These are phyloP conservation scores for Biscogniauxia mediterranea DNA, from an alignment of 2,329 filamentous ascomycete species.

Conservation along the genomic window DNA sequence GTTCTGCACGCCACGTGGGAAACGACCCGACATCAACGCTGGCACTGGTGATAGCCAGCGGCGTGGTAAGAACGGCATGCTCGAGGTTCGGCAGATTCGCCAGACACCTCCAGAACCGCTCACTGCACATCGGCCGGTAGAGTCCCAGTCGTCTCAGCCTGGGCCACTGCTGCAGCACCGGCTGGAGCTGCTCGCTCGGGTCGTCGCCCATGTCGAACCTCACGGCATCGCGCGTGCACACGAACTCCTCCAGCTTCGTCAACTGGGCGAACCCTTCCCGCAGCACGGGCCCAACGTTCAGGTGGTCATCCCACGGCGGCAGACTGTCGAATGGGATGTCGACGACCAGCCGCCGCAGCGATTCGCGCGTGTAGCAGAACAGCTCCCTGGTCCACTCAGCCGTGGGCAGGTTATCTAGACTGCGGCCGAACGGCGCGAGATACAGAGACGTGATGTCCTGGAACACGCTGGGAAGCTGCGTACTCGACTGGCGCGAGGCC, in stretches of 20 bases:
- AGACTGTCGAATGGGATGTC: slow-evolving; percentile 47
- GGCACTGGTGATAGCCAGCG: neutral
- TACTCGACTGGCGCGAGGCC: slow-evolving; percentile 30
- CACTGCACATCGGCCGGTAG: slow-evolving; percentile 3
- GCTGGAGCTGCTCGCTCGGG: neutral
- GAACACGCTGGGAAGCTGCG: slow-evolving; percentile 23
- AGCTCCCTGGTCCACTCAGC: slow-evolving; percentile 42
- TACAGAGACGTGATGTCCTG: slow-evolving; percentile 39
- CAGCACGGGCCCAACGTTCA: slow-evolving; percentile 39
- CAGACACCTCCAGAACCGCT: slow-evolving; percentile 7
- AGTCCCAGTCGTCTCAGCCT: slow-evolving; percentile 8
- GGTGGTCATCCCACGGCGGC: slow-evolving; percentile 41
- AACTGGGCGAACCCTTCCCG: slow-evolving; percentile 45
- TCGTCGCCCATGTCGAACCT: slow-evolving; percentile 3
- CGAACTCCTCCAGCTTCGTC: slow-evolving; percentile 45
- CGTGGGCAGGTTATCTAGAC: slow-evolving; percentile 39
- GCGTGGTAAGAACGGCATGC: slow-evolving; percentile 2
- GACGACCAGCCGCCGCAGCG: slow-evolving; percentile 45
- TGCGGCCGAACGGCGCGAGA: slow-evolving; percentile 37
- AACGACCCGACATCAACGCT: slow-evolving; percentile 1
- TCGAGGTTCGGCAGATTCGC: slow-evolving; percentile 4
- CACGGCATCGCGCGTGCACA: slow-evolving; percentile 40
- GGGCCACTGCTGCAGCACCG: slow-evolving; percentile 5
- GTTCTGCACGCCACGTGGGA: neutral
- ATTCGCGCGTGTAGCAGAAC: slow-evolving; percentile 38